These are phyloP conservation scores for Xerocomus brunneocitrinus DNA, from an alignment of 768 basidiomycete genomes.

Conservation along the genomic window DNA sequence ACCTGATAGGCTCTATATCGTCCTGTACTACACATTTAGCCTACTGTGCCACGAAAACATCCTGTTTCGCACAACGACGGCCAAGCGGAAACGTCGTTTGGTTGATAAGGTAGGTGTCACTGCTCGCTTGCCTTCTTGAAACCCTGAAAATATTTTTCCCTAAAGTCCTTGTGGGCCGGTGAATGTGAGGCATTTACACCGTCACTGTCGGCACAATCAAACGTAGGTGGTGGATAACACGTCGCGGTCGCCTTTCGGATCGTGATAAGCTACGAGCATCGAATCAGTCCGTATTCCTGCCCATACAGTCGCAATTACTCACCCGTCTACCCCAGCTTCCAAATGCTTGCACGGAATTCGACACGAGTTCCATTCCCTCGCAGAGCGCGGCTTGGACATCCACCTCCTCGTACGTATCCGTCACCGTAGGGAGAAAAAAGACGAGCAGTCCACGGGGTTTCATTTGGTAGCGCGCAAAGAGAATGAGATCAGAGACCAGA, in stretches of 20 bases:
- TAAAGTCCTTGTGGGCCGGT: conserved; percentile 87
- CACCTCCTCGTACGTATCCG: conserved; percentile 83
- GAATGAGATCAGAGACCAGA: conserved; percentile 75
- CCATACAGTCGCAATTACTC: conserved; percentile 27
- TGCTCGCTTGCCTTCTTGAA: conserved; percentile 46
- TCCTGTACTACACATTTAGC: not conserved
- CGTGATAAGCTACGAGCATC: conserved; percentile 73
- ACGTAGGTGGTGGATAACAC: conserved; percentile 50
- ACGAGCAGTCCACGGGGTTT: conserved; percentile 86
- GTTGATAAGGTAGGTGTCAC: not conserved
- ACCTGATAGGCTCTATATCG: not conserved
- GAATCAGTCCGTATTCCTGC: conserved; percentile 1
- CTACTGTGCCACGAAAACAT: too few relatives aligned
- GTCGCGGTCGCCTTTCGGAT: conserved; percentile 62
- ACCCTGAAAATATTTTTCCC: conserved; percentile 82
- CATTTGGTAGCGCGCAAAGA: conserved; percentile 77
- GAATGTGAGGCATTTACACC: conserved; percentile 34
- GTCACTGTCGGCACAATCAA: conserved; percentile 33
- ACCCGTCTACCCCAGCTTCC: conserved; percentile 93
- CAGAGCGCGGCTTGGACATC: conserved; percentile 78
- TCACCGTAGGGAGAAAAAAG: conserved; percentile 92
- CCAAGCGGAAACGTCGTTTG: not conserved
- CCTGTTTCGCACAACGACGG: not conserved
- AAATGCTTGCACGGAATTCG: conserved; percentile 89
- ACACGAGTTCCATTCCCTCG: conserved; percentile 83